Base-by-base conservation (phyloP, 164 flowering plant genomes). In the Aristolochia fimbriata region DNA sequence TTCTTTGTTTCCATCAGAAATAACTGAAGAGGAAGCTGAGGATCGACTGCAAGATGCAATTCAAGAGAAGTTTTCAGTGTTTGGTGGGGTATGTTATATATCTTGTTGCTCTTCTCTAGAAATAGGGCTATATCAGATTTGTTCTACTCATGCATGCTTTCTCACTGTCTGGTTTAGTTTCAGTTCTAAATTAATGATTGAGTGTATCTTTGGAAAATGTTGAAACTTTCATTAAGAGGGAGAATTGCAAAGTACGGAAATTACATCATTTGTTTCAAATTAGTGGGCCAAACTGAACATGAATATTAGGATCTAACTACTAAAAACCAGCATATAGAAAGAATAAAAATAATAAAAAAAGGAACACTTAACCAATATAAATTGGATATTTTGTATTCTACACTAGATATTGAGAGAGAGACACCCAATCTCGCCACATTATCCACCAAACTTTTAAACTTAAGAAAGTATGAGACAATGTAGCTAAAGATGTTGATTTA, bases 1-100 rank as follows among this genome's bases (percentile, higher is more conserved):
- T 12, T 51, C 20, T 52, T 22, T 22, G 31, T 22, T 11, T 15
- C 51, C 41, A 75, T 51, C 83, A 93, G 97, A 93, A 78, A 84
- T 93, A 56, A 82, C 97, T 7, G 96, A 84, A 81, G 88, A 81
- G 53, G 97, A 93, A 77, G 99, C 99, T 62, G 97, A 93, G 80
- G 80, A 86, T 72, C 84, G 78, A 49, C 73, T 93, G 75, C 99
- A 93, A 70, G 89, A 84, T 68, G 97, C 89, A 61, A 93, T 93
- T 76, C 96, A 90, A 71, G 97, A 90, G 64, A 90, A 76, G 64
- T 93, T 93, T 75, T 58, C 92, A 19, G 86, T 83, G 62, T 85
- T 90, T 77, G 89, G 97, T 70, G 99, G 88, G 72, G 97, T 93
- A 88, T 62, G 96, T 61, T 2, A 2, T 15, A 53, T 53, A 20